phyloP scores from a whole-genome alignment of 305 asterid species.

The Salvia sclarea region DNA sequence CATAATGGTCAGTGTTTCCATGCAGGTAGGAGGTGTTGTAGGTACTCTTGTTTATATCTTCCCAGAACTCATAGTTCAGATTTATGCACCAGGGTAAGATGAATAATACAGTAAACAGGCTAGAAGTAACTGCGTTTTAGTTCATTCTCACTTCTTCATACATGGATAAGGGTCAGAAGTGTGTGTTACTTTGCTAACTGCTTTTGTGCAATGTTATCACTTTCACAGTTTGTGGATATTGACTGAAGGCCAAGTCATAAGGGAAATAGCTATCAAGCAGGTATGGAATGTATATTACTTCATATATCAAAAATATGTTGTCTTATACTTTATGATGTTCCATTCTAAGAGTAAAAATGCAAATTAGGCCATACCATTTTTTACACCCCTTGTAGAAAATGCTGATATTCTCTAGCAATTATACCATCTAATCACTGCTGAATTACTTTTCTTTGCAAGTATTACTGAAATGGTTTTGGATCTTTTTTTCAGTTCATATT shows the following conservation, averaged over 20 bases:
- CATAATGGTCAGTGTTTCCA: slow-evolving; percentile 13
- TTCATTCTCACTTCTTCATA: slow-evolving; percentile 1
- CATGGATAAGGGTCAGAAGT: not conserved
- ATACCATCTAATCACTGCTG: not conserved
- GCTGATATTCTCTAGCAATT: slow-evolving; percentile 2
- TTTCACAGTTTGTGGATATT: slow-evolving; percentile 46
- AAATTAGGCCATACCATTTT: not conserved
- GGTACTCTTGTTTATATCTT: slow-evolving; percentile 45
- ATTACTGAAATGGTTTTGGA: slow-evolving; percentile 3
- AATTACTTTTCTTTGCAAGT: slow-evolving; percentile 3
- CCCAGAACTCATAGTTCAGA: slow-evolving; percentile 43
- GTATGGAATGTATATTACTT: slow-evolving; percentile 26
- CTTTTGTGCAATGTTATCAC: slow-evolving; percentile 21
- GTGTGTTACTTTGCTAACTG: slow-evolving; percentile 23
- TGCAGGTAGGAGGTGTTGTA: slow-evolving; percentile 46
- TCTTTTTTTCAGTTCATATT: not conserved
- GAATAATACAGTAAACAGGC: slow-evolving; percentile 15
- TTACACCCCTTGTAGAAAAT: slow-evolving; percentile 3
- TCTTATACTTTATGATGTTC: not conserved
- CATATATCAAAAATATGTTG: not conserved
- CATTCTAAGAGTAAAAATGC: not conserved
- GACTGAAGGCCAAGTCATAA: slow-evolving; percentile 43
- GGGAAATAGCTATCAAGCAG: slow-evolving; percentile 49
- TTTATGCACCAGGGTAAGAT: slow-evolving; percentile 54
- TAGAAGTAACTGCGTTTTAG: slow-evolving; percentile 19